Percentiles rank a stretch among this genome's conserved stretches.
phyloP scores from a whole-genome alignment of 169 alveolate genomes.

The Miamiensis avidus region DNA sequence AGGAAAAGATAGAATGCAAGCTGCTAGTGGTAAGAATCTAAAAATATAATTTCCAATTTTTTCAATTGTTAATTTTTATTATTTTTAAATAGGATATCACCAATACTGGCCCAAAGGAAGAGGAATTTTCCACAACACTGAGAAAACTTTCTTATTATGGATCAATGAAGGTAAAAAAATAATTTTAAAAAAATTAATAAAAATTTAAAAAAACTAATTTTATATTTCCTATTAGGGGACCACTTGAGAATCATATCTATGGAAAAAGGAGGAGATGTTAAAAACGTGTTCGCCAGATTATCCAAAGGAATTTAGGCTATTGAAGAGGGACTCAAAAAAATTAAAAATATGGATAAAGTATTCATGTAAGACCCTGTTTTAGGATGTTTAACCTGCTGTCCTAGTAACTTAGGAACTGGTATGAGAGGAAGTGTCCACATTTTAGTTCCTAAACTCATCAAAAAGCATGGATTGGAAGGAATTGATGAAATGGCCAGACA shows the following conservation, averaged over 20 bases:
- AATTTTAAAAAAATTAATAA: too few relatives aligned
- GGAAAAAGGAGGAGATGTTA: conserved; percentile 64
- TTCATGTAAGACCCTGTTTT: conserved; percentile 43
- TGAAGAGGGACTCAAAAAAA: conserved; percentile 38
- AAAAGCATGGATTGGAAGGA: neutral
- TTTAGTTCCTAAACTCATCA: conserved; percentile 26
- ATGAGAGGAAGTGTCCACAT: conserved; percentile 60
- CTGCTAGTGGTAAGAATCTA: conserved; percentile 13
- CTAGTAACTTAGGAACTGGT: conserved; percentile 68
- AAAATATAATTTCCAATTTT: neutral
- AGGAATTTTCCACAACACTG: conserved; percentile 57
- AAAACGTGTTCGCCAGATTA: conserved; percentile 57
- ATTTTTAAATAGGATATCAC: conserved; percentile 10
- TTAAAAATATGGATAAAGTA: conserved; percentile 7
- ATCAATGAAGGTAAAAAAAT: conserved; percentile 75
- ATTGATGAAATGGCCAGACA: neutral
- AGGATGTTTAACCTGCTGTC: conserved; percentile 58
- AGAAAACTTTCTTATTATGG: conserved; percentile 63
- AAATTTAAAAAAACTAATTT: too few relatives aligned
- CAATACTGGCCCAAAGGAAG: conserved; percentile 77
- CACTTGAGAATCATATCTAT: conserved; percentile 59
- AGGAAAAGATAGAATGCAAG: conserved; percentile 37
- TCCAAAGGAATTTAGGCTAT: conserved; percentile 36
- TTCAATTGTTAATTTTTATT: neutral
- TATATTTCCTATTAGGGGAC: too few relatives aligned